Conservation (phyloP, 2,329 filamentous ascomycete species). For the Paradendryphiella salina region DNA sequence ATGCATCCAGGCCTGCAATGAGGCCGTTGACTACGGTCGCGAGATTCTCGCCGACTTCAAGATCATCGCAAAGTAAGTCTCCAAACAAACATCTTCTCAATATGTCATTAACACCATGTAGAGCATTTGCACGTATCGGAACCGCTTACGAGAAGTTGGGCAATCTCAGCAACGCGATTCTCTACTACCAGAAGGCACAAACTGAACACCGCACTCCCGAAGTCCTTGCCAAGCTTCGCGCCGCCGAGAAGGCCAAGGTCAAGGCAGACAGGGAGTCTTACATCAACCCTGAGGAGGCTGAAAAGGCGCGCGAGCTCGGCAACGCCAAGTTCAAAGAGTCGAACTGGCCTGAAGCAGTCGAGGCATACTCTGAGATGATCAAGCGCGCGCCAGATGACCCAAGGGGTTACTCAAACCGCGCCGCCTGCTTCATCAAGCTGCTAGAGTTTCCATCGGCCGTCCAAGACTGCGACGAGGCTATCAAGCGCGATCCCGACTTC, state of each 20-base stretch:
- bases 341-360: conserved; percentile 93
- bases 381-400: conserved; percentile 93
- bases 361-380: conserved; percentile 93
- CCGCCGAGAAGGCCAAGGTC: conserved; percentile 81
- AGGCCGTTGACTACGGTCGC: conserved; percentile 88
- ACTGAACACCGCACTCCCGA: conserved; percentile 97
- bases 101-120: conserved; percentile 30
- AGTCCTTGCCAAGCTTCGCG: conserved; percentile 86
- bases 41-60: conserved; percentile 95
- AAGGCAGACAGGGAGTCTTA: conserved; percentile 77
- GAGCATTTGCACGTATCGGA: conserved; percentile 90
- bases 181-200: conserved; percentile 89
- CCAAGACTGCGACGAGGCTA: conserved; percentile 87
- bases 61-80: conserved; percentile 80
- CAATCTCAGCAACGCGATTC: conserved; percentile 76
- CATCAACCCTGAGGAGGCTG: conserved; percentile 86
- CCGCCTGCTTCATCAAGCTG: conserved; percentile 94
- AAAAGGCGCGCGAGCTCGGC: conserved; percentile 91
- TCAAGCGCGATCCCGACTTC: conserved; percentile 88
- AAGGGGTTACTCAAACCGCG: conserved; percentile 94
- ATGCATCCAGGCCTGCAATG: conserved; percentile 81
- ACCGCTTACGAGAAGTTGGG: conserved; percentile 89
- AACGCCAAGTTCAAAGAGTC: conserved; percentile 97
- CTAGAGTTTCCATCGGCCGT: conserved; percentile 94
- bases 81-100: not conserved